Evolutionary conservation across 768 basidiomycete genomes (phyloP).

Genomic region (Boletus rubropictus): DNA sequence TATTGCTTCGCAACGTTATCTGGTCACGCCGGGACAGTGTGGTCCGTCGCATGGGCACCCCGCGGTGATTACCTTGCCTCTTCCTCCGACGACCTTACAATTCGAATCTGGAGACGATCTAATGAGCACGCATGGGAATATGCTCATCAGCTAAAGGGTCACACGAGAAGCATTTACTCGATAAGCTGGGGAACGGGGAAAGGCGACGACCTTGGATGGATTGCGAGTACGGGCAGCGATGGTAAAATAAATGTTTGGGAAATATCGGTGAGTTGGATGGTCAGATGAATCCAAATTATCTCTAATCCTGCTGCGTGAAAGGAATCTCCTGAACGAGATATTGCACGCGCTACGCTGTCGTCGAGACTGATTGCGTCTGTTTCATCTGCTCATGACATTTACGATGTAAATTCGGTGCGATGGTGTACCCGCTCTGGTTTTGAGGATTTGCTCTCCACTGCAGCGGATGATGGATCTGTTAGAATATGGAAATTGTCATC

Average conservation of each 20-base stretch:
- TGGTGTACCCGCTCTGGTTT: constrained; percentile 75
- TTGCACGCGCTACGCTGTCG: constrained; percentile 25
- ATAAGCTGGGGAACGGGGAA: constrained; percentile 61
- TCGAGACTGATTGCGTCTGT: constrained; percentile 50
- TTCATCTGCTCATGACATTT: constrained; percentile 68
- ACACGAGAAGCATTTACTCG: constrained; percentile 75
- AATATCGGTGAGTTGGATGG: constrained; percentile 43
- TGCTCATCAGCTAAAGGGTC: constrained; percentile 53
- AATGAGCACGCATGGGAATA: constrained; percentile 59
- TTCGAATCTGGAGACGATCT: constrained; percentile 78
- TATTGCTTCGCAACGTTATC: constrained; percentile 75
- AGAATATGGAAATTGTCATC: constrained; percentile 65
- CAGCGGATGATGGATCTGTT: constrained; percentile 80
- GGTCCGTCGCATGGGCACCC: constrained; percentile 81
- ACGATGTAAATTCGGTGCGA: constrained; percentile 77
- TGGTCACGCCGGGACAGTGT: constrained; percentile 85
- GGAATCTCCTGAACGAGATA: constrained; percentile 14
- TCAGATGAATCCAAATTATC: background rate
- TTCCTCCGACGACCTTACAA: constrained; percentile 77
- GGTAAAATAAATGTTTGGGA: constrained; percentile 81
- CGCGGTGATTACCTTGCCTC: constrained; percentile 78
- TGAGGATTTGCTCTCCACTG: constrained; percentile 67
- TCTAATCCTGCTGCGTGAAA: constrained; percentile 4
- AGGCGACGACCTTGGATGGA: constrained; percentile 57
- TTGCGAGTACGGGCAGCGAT: constrained; percentile 84